phyloP scores from a whole-genome alignment of 441 rosid species.

The Sinapis alba region DNA sequence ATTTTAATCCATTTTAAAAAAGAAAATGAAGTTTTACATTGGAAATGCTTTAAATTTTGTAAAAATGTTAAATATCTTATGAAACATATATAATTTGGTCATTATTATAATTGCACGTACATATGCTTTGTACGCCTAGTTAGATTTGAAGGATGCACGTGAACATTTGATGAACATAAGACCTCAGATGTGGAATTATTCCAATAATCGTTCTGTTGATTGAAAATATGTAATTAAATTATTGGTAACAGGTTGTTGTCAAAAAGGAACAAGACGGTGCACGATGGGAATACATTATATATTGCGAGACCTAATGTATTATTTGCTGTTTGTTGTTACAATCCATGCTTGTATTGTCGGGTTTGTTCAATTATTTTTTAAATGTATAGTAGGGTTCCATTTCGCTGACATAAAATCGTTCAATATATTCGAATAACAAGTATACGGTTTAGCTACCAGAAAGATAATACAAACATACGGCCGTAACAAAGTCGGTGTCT shows the following conservation, averaged over 20 bases:
- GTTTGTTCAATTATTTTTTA: conserved; percentile 1
- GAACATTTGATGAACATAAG: conserved; percentile 18
- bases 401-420: not conserved
- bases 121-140: conserved; percentile 14
- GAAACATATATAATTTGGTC: not conserved
- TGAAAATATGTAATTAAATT: not conserved
- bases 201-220: conserved; percentile 16
- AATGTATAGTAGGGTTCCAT: not conserved
- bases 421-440: not conserved
- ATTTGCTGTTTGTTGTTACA: conserved; percentile 30
- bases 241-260: conserved; percentile 32
- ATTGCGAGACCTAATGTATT: conserved; percentile 9
- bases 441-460: not conserved
- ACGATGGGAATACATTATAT: conserved; percentile 21
- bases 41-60: too few relatives aligned
- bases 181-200: conserved; percentile 21
- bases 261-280: conserved; percentile 38
- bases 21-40: too few relatives aligned
- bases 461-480: conserved; percentile 1
- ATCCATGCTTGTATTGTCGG: conserved; percentile 33
- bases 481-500: conserved; percentile 33
- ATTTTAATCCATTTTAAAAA: too few relatives aligned
- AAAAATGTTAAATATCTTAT: not conserved
- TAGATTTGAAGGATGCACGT: conserved; percentile 38
- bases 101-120: not conserved